phyloP scores from a whole-genome alignment of 2,329 filamentous ascomycete genomes.

The Calonectria montana region DNA sequence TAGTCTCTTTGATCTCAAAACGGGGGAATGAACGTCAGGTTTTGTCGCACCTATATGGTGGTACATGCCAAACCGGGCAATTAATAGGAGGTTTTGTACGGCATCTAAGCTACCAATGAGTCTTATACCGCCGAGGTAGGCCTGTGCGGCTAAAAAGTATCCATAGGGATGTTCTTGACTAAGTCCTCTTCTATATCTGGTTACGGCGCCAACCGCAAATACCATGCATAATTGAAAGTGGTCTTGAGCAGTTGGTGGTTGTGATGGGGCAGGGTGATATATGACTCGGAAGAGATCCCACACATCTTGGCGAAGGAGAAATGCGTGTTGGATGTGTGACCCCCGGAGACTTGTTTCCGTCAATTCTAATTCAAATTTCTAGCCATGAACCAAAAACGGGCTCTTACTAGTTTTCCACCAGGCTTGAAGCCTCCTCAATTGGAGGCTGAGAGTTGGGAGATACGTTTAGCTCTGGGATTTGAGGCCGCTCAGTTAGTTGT shows the following conservation, averaged over 20 bases:
- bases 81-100: constrained; percentile 31
- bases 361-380: neutral
- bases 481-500: constrained; percentile 24
- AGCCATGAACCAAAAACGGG: neutral
- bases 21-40: no score
- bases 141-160: neutral
- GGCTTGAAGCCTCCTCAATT: constrained; percentile 1
- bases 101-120: constrained; percentile 23
- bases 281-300: neutral
- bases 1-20: neutral
- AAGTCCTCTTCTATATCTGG: neutral
- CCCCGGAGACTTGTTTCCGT: neutral
- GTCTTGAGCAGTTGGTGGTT: neutral
- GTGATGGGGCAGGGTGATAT: neutral
- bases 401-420: constrained; percentile 2
- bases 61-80: constrained; percentile 37
- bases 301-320: neutral
- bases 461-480: constrained; percentile 20
- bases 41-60: constrained; percentile 28
- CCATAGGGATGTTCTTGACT: constrained; percentile 2
- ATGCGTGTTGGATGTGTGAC: neutral
- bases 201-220: neutral
- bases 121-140: neutral
- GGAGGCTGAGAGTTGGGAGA: constrained; percentile 16
- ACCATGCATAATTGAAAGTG: neutral